These are phyloP conservation scores for Arctium lappa DNA, from an alignment of 129 eudicot species.

Conservation along the genomic window DNA sequence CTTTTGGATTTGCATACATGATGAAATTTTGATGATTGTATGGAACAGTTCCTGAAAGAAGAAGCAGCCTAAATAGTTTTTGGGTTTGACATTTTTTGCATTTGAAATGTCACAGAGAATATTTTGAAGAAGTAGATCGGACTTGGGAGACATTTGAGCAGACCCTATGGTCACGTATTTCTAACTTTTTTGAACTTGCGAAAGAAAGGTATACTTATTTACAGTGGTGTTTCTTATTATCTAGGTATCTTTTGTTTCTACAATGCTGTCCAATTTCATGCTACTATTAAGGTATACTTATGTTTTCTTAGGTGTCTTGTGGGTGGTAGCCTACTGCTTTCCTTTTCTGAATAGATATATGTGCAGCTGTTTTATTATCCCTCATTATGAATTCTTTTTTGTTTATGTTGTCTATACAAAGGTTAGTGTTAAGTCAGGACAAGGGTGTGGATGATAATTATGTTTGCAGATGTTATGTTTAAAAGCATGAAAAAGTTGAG, in stretches of 20 bases:
- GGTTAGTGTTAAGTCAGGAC: not conserved
- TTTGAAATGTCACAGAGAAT: constrained; percentile 49
- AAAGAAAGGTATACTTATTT: constrained; percentile 72
- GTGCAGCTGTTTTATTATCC: not conserved
- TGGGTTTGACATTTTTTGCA: constrained; percentile 24
- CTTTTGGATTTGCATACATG: not conserved
- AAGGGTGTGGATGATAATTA: not conserved
- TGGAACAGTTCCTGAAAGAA: not conserved
- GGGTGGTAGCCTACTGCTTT: not conserved
- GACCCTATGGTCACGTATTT: constrained; percentile 87
- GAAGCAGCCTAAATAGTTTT: constrained; percentile 10
- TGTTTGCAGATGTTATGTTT: not conserved
- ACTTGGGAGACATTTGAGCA: constrained; percentile 98
- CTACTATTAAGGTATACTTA: not conserved
- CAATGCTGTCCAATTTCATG: not conserved
- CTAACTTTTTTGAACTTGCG: constrained; percentile 79
- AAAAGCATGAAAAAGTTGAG: not conserved
- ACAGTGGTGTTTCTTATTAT: not conserved
- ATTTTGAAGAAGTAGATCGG: constrained; percentile 96
- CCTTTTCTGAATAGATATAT: not conserved
- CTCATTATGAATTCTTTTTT: not conserved
- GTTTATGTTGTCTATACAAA: not conserved
- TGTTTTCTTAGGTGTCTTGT: not conserved
- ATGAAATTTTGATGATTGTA: not conserved
- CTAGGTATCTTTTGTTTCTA: constrained; percentile 17